Evolutionary conservation across 768 basidiomycete genomes (phyloP), one percentile per base, ranked within the genome.

Genomic region (Gloeopeniophorella convolvens): DNA sequence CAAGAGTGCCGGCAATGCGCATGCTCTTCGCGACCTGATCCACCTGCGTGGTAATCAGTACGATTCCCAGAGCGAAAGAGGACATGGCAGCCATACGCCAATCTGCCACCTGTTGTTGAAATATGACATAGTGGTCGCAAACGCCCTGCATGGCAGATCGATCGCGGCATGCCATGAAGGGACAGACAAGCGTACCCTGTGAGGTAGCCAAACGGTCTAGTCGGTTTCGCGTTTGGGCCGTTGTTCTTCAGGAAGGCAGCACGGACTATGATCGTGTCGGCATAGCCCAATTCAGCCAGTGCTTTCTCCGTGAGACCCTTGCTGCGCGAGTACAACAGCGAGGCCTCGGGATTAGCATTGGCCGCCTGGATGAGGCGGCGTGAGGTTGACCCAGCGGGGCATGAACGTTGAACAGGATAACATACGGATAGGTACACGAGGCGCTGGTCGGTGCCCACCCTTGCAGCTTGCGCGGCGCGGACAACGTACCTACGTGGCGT

Each of bases 291-390:
- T 3, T 65, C 65, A 0, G 85, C 82, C 15, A 90, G 69, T 0
- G 67, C 82, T 34, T 75, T 68, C 63, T 89, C 88, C 0, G 87
- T 89, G 18, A 80, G 66, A n/a, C 84, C 88, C 66, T 89, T 89
- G 57, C 77, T 79, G 80, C 60, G 76, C 1, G 67, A 28, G 51
- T 85, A 86, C 13, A 84, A 65, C 57, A 82, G 73, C 0, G 48
- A 54, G 4, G 82, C 78, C 0, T 64, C 66, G 0, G 77, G 45
- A 59, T 77, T 67, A 20, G 85, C 79, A 10, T 74, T 74, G 0
- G 15, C 31, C 21, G 74, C 72, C 79, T 82, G 48, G 10, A 34
- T 32, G 26, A 34, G 24, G 34, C 12, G 31, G 36, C 28, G 28
- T 16, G 26, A 11, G 42, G 27, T 20, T 27, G 18, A 28, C 1